Percentiles rank a stretch among this genome's conserved stretches.
Evolutionary conservation across 2,329 filamentous ascomycete genomes (phyloP).

Genomic region (Phialophora expanda): DNA sequence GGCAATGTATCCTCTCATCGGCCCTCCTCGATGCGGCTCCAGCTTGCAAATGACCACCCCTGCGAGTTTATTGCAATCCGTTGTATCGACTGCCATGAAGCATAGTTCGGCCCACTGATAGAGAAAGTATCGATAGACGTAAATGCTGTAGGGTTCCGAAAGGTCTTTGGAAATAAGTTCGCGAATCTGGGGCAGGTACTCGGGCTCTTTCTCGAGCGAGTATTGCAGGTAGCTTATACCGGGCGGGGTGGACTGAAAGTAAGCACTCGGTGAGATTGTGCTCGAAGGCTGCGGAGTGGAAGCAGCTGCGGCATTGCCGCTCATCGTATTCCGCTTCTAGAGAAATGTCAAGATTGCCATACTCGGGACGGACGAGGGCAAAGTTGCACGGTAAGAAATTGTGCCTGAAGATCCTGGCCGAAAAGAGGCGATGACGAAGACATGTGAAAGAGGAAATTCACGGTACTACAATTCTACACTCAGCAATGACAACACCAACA

Average conservation of each 20-base stretch:
- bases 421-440: conserved; percentile 18
- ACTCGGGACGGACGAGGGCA: neutral
- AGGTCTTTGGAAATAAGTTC: conserved; percentile 94
- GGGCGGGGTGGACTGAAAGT: conserved; percentile 33
- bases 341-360: conserved; percentile 22
- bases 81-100: conserved; percentile 73
- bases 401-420: conserved; percentile 30
- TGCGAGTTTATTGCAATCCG: conserved; percentile 70
- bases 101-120: conserved; percentile 99
- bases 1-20: conserved; percentile 91
- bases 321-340: conserved; percentile 23
- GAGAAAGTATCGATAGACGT: conserved; percentile 97
- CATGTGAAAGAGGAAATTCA: conserved; percentile 17
- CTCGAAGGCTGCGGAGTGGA: conserved; percentile 9
- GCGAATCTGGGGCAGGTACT: conserved; percentile 82
- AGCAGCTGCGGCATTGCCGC: conserved; percentile 32
- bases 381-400: conserved; percentile 5
- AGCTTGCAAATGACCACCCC: conserved; percentile 96
- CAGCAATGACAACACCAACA: conserved; percentile 5
- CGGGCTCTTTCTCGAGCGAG: conserved; percentile 62
- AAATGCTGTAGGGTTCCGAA: conserved; percentile 98
- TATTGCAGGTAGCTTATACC: conserved; percentile 64
- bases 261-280: conserved; percentile 18
- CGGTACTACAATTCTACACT: conserved; percentile 8
- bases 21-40: conserved; percentile 84